Conservation (phyloP, 176 grass and related monocot species). For the Triticum dicoccoides region DNA sequence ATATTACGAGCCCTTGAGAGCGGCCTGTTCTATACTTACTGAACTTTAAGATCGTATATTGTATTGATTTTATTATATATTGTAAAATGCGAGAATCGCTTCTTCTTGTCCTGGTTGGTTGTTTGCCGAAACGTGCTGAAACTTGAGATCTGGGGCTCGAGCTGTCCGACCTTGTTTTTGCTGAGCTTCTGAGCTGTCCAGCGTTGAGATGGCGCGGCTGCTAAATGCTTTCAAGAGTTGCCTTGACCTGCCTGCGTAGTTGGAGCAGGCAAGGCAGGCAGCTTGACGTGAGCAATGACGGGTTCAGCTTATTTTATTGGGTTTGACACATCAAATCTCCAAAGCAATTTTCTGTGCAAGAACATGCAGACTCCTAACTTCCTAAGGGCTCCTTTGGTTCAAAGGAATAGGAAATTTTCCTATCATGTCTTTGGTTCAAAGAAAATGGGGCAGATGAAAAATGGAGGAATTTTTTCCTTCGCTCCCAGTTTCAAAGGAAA, state of each 20-base stretch:
- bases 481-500: no score
- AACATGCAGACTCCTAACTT: neutral
- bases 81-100: neutral
- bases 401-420: no score
- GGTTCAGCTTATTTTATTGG: neutral
- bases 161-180: neutral
- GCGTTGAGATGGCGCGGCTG: neutral
- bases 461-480: no score
- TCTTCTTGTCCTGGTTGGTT: neutral
- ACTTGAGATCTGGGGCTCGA: neutral
- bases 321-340: neutral
- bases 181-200: neutral
- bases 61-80: slow-evolving; percentile 31
- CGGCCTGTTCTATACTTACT: neutral
- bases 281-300: slow-evolving; percentile 26
- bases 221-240: neutral
- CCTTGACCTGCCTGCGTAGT: slow-evolving; percentile 13
- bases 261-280: neutral
- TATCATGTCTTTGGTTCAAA: no score
- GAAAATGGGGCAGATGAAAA: no score
- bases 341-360: neutral
- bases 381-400: no score
- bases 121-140: neutral
- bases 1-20: slow-evolving; percentile 37
- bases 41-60: slow-evolving; percentile 29